A percentile compares a stretch with the other conserved stretches of the same genome.
These are phyloP conservation scores for Pittosporum tobira DNA, from an alignment of 129 eudicot genomes.

Conservation along the genomic window DNA sequence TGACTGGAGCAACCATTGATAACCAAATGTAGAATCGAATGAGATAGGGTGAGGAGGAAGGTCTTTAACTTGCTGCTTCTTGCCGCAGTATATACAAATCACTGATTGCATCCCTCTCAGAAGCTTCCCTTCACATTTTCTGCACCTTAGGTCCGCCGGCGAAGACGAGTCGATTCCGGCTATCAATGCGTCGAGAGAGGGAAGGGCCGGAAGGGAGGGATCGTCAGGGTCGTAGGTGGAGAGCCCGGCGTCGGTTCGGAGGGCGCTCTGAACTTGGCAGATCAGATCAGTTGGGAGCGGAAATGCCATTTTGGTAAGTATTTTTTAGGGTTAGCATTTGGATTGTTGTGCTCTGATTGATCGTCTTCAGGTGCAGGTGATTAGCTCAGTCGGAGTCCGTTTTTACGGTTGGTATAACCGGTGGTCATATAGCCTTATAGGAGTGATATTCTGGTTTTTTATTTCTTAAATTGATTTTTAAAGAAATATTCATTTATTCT, in stretches of 20 bases:
- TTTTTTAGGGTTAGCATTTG: background rate
- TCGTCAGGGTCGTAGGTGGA: conserved; percentile 38
- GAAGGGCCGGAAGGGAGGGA: conserved; percentile 42
- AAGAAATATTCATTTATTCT: no score
- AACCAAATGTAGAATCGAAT: conserved; percentile 47
- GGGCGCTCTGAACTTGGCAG: conserved; percentile 36
- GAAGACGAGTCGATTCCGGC: conserved; percentile 34
- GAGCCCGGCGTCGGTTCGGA: conserved; percentile 51
- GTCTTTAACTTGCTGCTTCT: conserved; percentile 27
- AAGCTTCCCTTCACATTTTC: conserved; percentile 48
- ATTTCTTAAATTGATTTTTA: no score
- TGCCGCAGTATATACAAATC: conserved; percentile 67
- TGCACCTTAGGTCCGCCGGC: conserved; percentile 36
- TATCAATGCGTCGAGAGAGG: conserved; percentile 31
- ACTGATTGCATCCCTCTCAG: conserved; percentile 56
- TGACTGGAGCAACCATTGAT: conserved; percentile 49
- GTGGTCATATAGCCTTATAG: no score
- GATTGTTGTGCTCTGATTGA: background rate
- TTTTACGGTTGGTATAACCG: no score
- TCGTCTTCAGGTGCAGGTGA: background rate
- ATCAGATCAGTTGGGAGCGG: conserved; percentile 49
- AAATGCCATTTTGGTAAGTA: conserved; percentile 25
- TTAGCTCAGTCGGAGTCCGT: no score
- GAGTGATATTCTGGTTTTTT: no score
- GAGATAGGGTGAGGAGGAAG: conserved; percentile 37